Evolutionary conservation across 768 basidiomycete genomes (phyloP).

Genomic region (Lactifluus pinguis): DNA sequence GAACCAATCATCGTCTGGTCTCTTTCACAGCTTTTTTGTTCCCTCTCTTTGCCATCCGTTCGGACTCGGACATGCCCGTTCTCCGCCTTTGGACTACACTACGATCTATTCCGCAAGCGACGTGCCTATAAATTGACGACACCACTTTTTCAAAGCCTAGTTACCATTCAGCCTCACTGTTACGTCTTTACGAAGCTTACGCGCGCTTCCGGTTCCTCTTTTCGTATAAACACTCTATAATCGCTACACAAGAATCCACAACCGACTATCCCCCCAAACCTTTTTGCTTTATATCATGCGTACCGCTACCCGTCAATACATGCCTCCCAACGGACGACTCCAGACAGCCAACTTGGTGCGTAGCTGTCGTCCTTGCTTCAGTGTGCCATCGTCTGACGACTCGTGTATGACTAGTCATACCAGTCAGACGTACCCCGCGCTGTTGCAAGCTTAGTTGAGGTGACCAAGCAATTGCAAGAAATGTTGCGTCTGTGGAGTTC

Average conservation of each 20-base stretch:
- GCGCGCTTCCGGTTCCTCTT: slow-evolving; percentile 1
- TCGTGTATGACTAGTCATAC: not conserved
- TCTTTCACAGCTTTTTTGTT: not conserved
- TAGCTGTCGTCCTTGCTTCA: not conserved
- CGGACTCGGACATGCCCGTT: slow-evolving; percentile 8
- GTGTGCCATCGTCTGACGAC: not conserved
- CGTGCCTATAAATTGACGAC: slow-evolving; percentile 5
- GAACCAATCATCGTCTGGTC: not conserved
- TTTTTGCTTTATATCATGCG: slow-evolving; percentile 6
- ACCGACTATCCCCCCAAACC: not conserved
- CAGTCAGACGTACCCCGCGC: slow-evolving; percentile 44
- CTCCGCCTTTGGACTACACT: not conserved
- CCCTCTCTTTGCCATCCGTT: not conserved
- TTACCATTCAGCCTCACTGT: slow-evolving; percentile 1
- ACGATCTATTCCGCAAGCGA: slow-evolving; percentile 11
- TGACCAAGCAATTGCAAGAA: slow-evolving; percentile 78
- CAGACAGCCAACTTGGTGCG: slow-evolving; percentile 15
- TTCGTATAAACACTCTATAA: slow-evolving; percentile 7
- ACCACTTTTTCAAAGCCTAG: not conserved
- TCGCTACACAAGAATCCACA: not conserved
- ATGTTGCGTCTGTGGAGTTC: slow-evolving; percentile 60
- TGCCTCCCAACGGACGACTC: slow-evolving; percentile 15
- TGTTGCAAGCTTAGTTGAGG: slow-evolving; percentile 62
- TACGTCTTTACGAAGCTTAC: slow-evolving; percentile 8
- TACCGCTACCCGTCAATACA: slow-evolving; percentile 11